These are phyloP conservation scores for Apiotrichum siamense DNA, from an alignment of 1,284 basidiomycete genomes.

Conservation along the genomic window DNA sequence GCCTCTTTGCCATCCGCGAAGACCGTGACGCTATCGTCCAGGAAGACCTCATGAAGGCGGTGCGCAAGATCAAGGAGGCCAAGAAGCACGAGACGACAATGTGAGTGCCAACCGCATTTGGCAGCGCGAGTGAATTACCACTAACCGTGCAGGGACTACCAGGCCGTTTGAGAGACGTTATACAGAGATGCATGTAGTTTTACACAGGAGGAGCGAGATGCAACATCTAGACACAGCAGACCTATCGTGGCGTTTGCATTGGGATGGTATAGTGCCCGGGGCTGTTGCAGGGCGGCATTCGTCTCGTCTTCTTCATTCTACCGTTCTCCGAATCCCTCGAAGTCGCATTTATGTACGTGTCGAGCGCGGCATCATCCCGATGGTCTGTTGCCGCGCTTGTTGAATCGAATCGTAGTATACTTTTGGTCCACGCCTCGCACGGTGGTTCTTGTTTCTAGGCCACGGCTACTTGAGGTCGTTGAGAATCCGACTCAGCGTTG, in stretches of 20 bases:
- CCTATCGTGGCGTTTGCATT: neutral
- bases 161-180: conserved; percentile 26
- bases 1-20: conserved; percentile 98
- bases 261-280: neutral
- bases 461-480: conserved; percentile 25
- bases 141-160: conserved; percentile 26
- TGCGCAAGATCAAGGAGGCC: conserved; percentile 87
- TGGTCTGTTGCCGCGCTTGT: no score
- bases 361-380: no score
- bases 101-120: neutral
- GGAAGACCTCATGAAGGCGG: conserved; percentile 97
- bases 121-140: neutral
- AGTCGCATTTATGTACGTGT: no score
- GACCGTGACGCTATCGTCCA: conserved; percentile 86
- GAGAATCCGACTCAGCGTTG: conserved; percentile 36
- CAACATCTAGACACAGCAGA: neutral
- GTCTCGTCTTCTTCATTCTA: neutral
- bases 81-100: conserved; percentile 78
- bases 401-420: no score
- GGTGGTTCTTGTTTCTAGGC: conserved; percentile 1
- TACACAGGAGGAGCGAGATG: neutral
- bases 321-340: no score
- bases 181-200: conserved; percentile 6
- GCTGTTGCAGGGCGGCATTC: neutral
- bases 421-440: no score